These are phyloP conservation scores for Apodospora peruviana DNA, from an alignment of 495 filamentous ascomycete genomes.

Conservation along the genomic window DNA sequence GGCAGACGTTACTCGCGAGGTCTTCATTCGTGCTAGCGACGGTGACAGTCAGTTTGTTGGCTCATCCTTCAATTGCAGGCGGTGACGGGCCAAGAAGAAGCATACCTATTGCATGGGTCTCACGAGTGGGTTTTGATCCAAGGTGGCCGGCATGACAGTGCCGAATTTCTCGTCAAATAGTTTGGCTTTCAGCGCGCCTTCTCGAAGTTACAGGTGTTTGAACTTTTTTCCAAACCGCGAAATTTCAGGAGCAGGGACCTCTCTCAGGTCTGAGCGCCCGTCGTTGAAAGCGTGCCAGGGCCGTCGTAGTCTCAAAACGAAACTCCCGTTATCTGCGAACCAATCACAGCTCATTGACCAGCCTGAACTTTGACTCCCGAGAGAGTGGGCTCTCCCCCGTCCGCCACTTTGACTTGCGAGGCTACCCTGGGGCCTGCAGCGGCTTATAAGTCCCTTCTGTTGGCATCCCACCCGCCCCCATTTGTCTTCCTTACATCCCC, in stretches of 20 bases:
- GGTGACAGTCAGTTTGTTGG: neutral
- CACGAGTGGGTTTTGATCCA: constrained; percentile 1
- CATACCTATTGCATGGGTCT: constrained; percentile 15
- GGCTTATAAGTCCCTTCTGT: neutral
- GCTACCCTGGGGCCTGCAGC: too few species aligned
- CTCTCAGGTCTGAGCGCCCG: constrained; percentile 7
- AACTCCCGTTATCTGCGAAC: neutral
- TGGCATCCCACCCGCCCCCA: neutral
- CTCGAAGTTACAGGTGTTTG: constrained; percentile 13
- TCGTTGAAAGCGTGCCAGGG: neutral
- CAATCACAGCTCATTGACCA: neutral
- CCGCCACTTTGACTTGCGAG: too few species aligned
- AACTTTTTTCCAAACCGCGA: constrained; percentile 9
- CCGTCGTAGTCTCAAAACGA: neutral
- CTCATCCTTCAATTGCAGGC: neutral
- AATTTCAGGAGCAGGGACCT: constrained; percentile 11
- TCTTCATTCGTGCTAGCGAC: constrained; percentile 23
- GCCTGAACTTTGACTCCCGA: neutral
- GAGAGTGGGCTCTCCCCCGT: too few species aligned
- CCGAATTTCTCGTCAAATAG: constrained; percentile 1
- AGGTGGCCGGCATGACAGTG: constrained; percentile 12
- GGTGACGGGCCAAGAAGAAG: neutral
- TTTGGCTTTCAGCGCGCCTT: neutral
- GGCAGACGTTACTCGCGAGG: constrained; percentile 21
- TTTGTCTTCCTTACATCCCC: neutral